phyloP scores from a whole-genome alignment of 352 stramenopile genomes.

The Pythium sukuiense region DNA sequence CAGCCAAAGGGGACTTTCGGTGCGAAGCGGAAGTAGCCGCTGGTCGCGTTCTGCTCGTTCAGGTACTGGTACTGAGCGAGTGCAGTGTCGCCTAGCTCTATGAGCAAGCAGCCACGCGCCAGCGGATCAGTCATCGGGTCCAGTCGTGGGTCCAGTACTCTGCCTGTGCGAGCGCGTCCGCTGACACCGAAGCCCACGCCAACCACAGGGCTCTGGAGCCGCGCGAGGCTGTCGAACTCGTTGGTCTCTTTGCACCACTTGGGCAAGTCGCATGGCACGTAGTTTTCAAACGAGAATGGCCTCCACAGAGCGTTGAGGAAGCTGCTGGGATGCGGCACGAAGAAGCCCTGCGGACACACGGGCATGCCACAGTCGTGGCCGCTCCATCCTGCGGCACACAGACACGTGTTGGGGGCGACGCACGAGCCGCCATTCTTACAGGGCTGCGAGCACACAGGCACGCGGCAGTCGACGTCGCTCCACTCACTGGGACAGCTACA shows the following conservation, averaged over 20 bases:
- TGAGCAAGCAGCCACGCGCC: constrained; percentile 53
- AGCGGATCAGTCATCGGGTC: constrained; percentile 21
- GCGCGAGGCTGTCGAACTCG: constrained; percentile 92
- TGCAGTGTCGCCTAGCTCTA: constrained; percentile 84
- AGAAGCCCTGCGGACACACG: constrained; percentile 93
- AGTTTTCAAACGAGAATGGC: constrained; percentile 68
- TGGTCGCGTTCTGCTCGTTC: constrained; percentile 70
- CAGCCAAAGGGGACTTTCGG: constrained; percentile 81
- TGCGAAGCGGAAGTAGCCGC: constrained; percentile 81
- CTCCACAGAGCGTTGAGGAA: constrained; percentile 59
- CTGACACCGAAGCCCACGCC: constrained; percentile 37
- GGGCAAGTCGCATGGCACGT: constrained; percentile 89
- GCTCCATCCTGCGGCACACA: constrained; percentile 91
- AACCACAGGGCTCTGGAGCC: constrained; percentile 40
- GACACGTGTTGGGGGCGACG: constrained; percentile 93
- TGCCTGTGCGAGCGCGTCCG: constrained; percentile 28
- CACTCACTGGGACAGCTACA: constrained; percentile 91
- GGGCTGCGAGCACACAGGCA: constrained; percentile 86
- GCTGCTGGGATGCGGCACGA: constrained; percentile 78
- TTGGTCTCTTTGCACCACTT: constrained; percentile 91
- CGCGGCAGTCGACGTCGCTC: constrained; percentile 90
- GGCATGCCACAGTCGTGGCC: constrained; percentile 92
- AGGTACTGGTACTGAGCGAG: constrained; percentile 91
- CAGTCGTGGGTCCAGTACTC: constrained; percentile 26
- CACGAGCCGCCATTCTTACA: constrained; percentile 92